Percentiles rank a stretch among this genome's conserved stretches.
These are phyloP conservation scores for Fagopyrum tataricum DNA, from an alignment of 148 eudicot species.

Conservation along the genomic window DNA sequence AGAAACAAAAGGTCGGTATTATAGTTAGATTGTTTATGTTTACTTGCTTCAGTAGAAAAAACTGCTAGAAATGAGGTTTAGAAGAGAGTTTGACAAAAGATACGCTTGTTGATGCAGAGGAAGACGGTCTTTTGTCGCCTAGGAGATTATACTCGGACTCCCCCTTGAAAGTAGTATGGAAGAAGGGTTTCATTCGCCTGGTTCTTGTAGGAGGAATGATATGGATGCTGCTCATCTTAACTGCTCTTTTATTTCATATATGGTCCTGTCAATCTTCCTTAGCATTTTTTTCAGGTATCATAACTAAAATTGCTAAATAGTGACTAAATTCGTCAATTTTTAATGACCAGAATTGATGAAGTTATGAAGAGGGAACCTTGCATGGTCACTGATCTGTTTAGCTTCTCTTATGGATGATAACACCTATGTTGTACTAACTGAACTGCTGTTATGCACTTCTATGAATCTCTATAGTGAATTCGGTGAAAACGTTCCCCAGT, in stretches of 20 bases:
- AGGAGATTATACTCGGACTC: conserved; percentile 46
- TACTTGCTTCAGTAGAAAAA: neutral
- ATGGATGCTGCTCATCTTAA: conserved; percentile 83
- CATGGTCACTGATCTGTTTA: neutral
- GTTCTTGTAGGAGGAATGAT: conserved; percentile 79
- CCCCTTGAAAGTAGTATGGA: conserved; percentile 66
- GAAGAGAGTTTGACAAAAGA: conserved; percentile 7
- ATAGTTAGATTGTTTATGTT: neutral
- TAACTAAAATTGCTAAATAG: neutral
- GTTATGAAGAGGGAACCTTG: neutral
- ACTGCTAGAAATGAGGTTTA: neutral
- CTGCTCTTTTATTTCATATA: conserved; percentile 58
- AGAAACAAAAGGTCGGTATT: conserved; percentile 27
- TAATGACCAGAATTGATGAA: neutral
- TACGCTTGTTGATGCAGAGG: conserved; percentile 35
- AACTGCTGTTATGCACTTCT: neutral
- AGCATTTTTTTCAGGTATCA: conserved; percentile 81
- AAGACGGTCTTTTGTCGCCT: conserved; percentile 28
- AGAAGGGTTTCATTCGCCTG: conserved; percentile 72
- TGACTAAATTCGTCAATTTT: neutral
- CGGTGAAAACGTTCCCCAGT: neutral
- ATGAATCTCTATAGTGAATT: neutral
- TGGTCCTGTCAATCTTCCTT: conserved; percentile 97
- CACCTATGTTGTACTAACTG: neutral
- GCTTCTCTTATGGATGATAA: neutral